Evolutionary conservation across 345 rosid genomes (phyloP).

Genomic region (Hibiscus mutabilis): DNA sequence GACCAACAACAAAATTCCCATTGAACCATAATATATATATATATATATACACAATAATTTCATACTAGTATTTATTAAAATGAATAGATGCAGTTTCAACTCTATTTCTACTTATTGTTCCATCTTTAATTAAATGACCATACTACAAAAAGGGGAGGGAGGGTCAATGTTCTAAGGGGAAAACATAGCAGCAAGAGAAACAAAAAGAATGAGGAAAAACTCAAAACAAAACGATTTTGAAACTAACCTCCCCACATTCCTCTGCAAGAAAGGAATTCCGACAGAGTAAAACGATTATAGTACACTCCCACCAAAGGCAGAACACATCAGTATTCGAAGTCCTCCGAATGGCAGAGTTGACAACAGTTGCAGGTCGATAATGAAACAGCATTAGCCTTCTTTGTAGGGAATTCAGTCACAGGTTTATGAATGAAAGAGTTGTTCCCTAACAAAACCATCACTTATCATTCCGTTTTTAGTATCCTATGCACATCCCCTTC

Average conservation of each 20-base stretch:
- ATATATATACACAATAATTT: background rate
- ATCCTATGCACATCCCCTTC: slow-evolving; percentile 10
- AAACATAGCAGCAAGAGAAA: background rate
- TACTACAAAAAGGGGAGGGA: slow-evolving; percentile 18
- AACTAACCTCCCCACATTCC: slow-evolving; percentile 19
- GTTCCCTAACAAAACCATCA: slow-evolving; percentile 18
- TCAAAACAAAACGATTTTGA: background rate
- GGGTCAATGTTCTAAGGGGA: slow-evolving; percentile 2
- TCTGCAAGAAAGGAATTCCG: slow-evolving; percentile 21
- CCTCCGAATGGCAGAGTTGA: slow-evolving; percentile 24
- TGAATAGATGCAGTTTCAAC: slow-evolving; percentile 4
- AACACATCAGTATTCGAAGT: slow-evolving; percentile 23
- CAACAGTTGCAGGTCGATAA: slow-evolving; percentile 19
- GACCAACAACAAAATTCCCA: background rate
- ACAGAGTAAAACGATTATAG: slow-evolving; percentile 39
- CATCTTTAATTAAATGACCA: slow-evolving; percentile 4
- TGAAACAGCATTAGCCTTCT: slow-evolving; percentile 15
- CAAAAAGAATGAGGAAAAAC: background rate
- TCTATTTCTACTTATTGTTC: slow-evolving; percentile 15
- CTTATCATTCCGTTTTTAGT: slow-evolving; percentile 19
- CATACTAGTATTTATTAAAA: background rate
- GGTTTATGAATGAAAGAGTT: slow-evolving; percentile 31
- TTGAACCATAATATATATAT: background rate
- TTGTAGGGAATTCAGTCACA: slow-evolving; percentile 13
- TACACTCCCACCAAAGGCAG: slow-evolving; percentile 42